phyloP scores from a whole-genome alignment of 2,329 filamentous ascomycete genomes.

The Exserohilum rostratum region DNA sequence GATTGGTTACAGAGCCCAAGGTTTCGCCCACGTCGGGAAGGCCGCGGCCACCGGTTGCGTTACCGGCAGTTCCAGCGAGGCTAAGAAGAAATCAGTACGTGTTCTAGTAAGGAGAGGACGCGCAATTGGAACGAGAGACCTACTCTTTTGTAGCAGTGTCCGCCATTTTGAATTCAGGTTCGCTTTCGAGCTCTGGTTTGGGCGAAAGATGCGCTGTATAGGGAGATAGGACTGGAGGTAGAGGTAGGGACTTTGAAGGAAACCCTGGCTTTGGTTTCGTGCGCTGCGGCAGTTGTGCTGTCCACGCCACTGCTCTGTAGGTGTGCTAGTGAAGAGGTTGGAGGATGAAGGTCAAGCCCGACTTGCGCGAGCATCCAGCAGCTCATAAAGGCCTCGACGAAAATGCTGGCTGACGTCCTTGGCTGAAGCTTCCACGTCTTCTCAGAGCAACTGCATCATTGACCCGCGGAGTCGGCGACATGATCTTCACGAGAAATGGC shows the following conservation, averaged over 20 bases:
- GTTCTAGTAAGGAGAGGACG: neutral
- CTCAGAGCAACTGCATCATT: slow-evolving; percentile 13
- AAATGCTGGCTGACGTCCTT: neutral
- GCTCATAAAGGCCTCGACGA: slow-evolving; percentile 3
- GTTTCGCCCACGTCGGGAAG: slow-evolving; percentile 16
- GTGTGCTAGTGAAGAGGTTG: neutral
- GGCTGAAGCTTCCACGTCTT: slow-evolving; percentile 1
- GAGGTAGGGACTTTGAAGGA: slow-evolving; percentile 3
- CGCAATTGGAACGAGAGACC: neutral
- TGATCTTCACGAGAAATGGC: neutral
- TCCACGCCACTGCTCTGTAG: slow-evolving; percentile 20
- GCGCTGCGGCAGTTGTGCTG: slow-evolving; percentile 10
- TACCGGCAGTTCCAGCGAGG: slow-evolving; percentile 9
- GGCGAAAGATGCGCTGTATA: slow-evolving; percentile 5
- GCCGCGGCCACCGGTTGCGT: slow-evolving; percentile 14
- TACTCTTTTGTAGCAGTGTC: slow-evolving; percentile 17
- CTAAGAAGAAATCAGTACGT: slow-evolving; percentile 2
- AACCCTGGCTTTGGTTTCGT: slow-evolving; percentile 13
- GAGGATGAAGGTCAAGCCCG: neutral
- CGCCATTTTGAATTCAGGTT: slow-evolving; percentile 10
- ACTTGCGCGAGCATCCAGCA: neutral
- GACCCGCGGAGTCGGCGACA: slow-evolving; percentile 17
- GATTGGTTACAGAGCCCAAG: slow-evolving; percentile 11
- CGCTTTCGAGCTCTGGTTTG: neutral
- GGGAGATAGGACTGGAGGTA: neutral